Evolutionary conservation across 2,329 filamentous ascomycete genomes (phyloP).

Genomic region (Colletotrichum nymphaeae): DNA sequence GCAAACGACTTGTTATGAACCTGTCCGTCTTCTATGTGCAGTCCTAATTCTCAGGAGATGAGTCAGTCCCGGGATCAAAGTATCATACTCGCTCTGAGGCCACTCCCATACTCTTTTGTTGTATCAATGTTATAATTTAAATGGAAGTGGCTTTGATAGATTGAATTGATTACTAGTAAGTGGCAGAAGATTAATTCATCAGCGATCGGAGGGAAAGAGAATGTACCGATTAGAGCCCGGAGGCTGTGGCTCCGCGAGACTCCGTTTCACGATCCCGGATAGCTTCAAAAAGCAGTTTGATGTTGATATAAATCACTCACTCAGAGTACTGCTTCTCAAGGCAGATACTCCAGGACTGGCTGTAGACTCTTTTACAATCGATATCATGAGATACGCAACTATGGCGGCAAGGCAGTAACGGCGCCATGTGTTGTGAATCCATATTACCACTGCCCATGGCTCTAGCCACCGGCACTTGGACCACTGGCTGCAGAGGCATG

Average conservation of each 20-base stretch:
- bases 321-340: not conserved
- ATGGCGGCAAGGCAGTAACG: too few species aligned
- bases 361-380: not conserved
- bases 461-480: not conserved
- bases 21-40: not conserved
- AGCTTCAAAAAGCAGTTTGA: not conserved
- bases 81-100: not conserved
- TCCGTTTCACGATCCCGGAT: not conserved
- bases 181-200: not conserved
- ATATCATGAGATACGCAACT: not conserved
- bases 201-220: not conserved
- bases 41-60: not conserved
- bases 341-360: not conserved
- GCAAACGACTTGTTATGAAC: not conserved
- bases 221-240: not conserved
- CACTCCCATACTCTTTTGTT: not conserved
- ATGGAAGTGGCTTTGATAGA: accelerated
- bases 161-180: not conserved
- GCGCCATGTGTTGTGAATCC: too few species aligned
- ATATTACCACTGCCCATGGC: not conserved
- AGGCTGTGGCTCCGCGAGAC: not conserved
- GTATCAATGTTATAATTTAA: not conserved
- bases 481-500: too few species aligned
- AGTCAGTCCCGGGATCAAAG: too few species aligned
- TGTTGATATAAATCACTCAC: not conserved